These are phyloP conservation scores for Komagataella populi DNA, from an alignment of 805 yeast species.

Conservation along the genomic window DNA sequence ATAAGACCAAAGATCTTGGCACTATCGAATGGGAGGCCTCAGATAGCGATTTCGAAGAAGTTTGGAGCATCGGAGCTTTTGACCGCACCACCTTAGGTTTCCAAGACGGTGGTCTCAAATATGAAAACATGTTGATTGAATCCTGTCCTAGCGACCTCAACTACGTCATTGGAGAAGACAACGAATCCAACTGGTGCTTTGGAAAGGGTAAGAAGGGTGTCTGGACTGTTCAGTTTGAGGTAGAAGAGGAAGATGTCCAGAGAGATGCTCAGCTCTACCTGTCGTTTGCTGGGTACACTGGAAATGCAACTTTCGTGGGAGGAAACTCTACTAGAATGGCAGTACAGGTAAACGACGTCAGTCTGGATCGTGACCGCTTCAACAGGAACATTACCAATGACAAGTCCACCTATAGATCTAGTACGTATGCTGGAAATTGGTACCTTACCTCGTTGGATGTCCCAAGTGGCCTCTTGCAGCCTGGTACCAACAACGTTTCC, in stretches of 20 bases:
- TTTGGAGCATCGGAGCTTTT: neutral
- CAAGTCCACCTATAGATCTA: neutral
- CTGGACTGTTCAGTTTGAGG: neutral
- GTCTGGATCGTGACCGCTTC: neutral
- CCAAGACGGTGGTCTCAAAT: neutral
- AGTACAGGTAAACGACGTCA: neutral
- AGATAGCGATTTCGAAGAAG: neutral
- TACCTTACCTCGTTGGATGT: neutral
- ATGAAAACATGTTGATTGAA: neutral
- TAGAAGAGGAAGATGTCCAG: neutral
- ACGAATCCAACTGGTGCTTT: neutral
- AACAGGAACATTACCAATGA: neutral
- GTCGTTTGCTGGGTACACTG: neutral
- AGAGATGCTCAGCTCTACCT: neutral
- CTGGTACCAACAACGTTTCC: neutral
- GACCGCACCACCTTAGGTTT: neutral
- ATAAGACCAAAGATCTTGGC: neutral
- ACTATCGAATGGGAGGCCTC: neutral
- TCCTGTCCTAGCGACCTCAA: neutral
- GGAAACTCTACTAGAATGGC: neutral
- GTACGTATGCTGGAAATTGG: neutral
- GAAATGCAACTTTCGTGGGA: neutral
- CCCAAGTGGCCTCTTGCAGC: neutral
- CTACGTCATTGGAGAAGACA: neutral
- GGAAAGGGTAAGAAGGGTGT: neutral